Base-by-base conservation (phyloP, 2,329 filamentous ascomycete genomes). In the Zasmidium angulare region DNA sequence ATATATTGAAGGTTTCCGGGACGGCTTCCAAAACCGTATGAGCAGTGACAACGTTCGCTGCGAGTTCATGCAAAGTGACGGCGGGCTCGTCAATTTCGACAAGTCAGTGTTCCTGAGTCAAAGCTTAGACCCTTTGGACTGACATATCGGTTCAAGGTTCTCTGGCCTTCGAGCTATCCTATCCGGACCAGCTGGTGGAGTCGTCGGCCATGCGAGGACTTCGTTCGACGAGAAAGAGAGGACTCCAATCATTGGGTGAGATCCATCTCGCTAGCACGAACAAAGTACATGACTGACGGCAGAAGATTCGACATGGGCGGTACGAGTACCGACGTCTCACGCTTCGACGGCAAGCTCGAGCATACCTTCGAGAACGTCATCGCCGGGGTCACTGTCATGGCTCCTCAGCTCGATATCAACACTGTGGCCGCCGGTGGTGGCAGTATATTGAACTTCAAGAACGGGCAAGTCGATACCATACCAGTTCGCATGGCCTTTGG, bases 381-480 rank as follows among this genome's bases (percentile, higher is more conserved):
- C n/a, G 70, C 71, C 11, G 72, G 71, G 19, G 63, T 71, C 1
- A 68, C 67, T 1, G 69, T 74, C 3, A 70, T 71, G 31, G 65
- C 64, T 0, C 73, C 72, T 3, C 71, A 73, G 55, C 67, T 75
- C 7, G 69, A 74, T 19, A 71, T 74, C 21, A 65, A 69, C 9
- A 74, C 71, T 11, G 70, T 73, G 1, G 79, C 78, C 10, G 79
- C 79, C 17, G 79, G 79, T 3, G 80, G 80, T 46, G 80, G 80
- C 9, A 79, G 75, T 0, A 78, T 81, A 6, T 56, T 72, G 4
- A 63, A 61, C 1, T 71, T 60, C 53, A 60, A 62, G 23, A 71
- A 71, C 50, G 68, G 68, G 52, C 88, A 50, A 86, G 88, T 55
- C 77, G 86, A 40, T 88, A 90, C 57, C 89, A 76, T 29, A 29